phyloP scores from a whole-genome alignment of 1,284 basidiomycete species.

The Porodaedalea pini region DNA sequence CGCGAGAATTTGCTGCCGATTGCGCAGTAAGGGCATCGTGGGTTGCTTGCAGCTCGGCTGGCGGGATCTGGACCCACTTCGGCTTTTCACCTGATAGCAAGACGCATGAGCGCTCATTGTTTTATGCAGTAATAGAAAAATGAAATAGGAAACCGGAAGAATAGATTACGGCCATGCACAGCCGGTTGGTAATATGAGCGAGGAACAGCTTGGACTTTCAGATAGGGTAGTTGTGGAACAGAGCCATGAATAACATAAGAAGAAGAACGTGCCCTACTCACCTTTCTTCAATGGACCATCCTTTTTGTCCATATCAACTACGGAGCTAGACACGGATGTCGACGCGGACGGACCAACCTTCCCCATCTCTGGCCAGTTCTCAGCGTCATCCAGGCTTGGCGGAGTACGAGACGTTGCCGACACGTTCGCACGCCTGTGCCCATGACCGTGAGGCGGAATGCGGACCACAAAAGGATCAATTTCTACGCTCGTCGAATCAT shows the following conservation, averaged over 20 bases:
- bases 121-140: neutral
- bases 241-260: neutral
- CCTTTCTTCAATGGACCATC: conserved; percentile 11
- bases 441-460: conserved; percentile 30
- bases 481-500: neutral
- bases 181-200: neutral
- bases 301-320: conserved; percentile 27
- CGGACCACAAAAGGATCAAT: conserved; percentile 47
- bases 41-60: conserved; percentile 53
- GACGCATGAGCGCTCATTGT: neutral
- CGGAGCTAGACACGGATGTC: conserved; percentile 21
- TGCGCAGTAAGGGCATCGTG: conserved; percentile 40
- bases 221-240: neutral
- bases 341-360: conserved; percentile 27
- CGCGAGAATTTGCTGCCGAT: conserved; percentile 24
- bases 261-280: neutral
- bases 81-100: conserved; percentile 45
- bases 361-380: conserved; percentile 49
- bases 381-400: conserved; percentile 34
- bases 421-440: conserved; percentile 24
- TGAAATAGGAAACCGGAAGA: neutral
- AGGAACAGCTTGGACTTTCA: neutral
- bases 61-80: conserved; percentile 58
- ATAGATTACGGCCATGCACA: neutral
- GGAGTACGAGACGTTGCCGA: conserved; percentile 19